phyloP scores from a whole-genome alignment of 768 basidiomycete genomes.

The Phanerochaete carnosa region DNA sequence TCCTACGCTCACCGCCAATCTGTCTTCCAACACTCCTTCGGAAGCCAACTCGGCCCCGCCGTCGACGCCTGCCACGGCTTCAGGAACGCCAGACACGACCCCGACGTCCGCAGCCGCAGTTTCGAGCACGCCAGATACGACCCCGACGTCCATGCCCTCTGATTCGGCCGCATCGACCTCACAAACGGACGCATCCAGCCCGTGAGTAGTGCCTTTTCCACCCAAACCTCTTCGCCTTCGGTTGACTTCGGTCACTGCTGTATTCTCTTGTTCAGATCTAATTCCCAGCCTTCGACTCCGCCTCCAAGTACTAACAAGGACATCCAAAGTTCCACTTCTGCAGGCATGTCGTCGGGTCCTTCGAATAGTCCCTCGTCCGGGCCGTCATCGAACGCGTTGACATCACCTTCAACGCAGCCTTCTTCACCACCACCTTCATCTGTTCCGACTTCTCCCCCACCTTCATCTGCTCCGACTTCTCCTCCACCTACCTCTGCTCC shows the following conservation, averaged over 20 bases:
- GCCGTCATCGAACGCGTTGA: constrained; percentile 11
- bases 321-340: neutral
- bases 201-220: neutral
- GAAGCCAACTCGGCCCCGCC: constrained; percentile 7
- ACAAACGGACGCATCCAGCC: neutral
- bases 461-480: constrained; percentile 7
- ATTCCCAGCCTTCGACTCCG: neutral
- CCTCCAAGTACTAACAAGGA: neutral
- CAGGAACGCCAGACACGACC: neutral
- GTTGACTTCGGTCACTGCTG: neutral
- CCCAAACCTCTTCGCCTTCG: neutral
- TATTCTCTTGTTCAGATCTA: neutral
- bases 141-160: neutral
- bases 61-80: neutral
- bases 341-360: neutral
- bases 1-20: neutral
- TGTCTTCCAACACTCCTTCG: constrained; percentile 11
- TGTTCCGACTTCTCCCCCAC: constrained; percentile 3
- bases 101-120: constrained; percentile 14
- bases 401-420: constrained; percentile 11
- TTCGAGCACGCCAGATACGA: neutral
- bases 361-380: constrained; percentile 6
- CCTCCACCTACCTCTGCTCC: constrained; percentile 12
- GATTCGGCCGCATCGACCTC: neutral
- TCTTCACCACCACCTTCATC: constrained; percentile 8